These are phyloP conservation scores for Wickerhamiella alocasiicola DNA, from an alignment of 805 yeast genomes.

Conservation along the genomic window DNA sequence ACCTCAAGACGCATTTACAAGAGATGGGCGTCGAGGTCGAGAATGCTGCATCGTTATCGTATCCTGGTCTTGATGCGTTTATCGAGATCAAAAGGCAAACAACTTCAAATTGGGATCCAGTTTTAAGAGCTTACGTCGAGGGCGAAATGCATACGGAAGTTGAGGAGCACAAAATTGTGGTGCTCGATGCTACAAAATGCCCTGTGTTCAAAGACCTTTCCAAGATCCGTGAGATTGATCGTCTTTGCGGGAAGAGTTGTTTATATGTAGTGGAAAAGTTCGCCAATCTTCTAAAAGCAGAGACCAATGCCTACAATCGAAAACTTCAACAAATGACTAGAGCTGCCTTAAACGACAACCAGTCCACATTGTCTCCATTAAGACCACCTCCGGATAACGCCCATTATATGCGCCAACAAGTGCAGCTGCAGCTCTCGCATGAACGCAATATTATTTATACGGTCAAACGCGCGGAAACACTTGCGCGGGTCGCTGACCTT, in stretches of 20 bases:
- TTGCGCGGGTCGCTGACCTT: neutral
- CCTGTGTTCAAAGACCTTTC: neutral
- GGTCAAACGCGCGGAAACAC: neutral
- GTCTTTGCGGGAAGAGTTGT: neutral
- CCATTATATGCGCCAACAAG: neutral
- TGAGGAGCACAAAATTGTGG: neutral
- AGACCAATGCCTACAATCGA: conserved; percentile 1
- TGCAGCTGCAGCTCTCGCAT: neutral
- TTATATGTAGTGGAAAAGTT: conserved; percentile 4
- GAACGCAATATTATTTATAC: neutral
- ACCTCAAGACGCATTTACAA: neutral
- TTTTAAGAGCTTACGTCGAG: conserved; percentile 5
- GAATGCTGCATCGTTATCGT: neutral
- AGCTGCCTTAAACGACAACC: neutral
- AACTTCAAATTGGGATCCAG: neutral
- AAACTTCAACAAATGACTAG: conserved; percentile 1
- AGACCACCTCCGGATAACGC: neutral
- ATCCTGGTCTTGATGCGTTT: neutral
- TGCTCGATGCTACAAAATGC: neutral
- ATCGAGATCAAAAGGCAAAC: neutral
- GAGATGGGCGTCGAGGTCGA: neutral
- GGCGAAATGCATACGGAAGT: conserved; percentile 4
- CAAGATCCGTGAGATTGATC: neutral
- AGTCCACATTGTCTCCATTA: neutral
- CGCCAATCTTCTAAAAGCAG: conserved; percentile 1